Evolutionary conservation across 352 stramenopile species (phyloP), one percentile per base, ranked within the genome.

Genomic region (Peronospora tabacina): DNA sequence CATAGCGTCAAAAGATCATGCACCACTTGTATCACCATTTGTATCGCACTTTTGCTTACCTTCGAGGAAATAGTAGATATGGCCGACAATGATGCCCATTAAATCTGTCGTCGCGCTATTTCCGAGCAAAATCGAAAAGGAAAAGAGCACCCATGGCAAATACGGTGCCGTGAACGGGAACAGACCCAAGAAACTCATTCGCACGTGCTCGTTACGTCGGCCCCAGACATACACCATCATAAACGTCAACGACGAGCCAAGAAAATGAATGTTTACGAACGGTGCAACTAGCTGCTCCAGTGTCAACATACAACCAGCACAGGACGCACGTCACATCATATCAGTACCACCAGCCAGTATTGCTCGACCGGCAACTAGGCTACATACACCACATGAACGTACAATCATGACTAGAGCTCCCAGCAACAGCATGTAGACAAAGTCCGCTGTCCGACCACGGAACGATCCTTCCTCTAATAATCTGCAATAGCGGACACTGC

Each of bases 201-300:
- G 82, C 43, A 98, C 90, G 74, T 98, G 84, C 58, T 95, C 84
- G 54, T 98, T 98, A 29, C 85, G 75, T 51, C 95, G 70, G 26
- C 94, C 94, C 96, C 96, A 99, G 17, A 99, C 72, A 71, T 99
- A 99, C 5, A 98, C 87, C 96, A 99, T 99, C 95, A 99, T 99
- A 63, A 99, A 99, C n/a, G 96, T 98, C 19, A 99, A 74, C 12
- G 95, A 97, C 57, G 87, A 97, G 13, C 96, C 95, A 7, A 99
- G 74, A 69, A 99, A 99, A 52, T 97, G 91, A 32, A 99, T 95
- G 59, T 82, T 94, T 15, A 98, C 79, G 58, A 98, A 98, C 10
- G 95, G 93, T 34, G 96, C 95, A 9, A 98, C 76, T n/a, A 92
- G 64, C 83, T 95, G 22, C 19, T 22, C 19, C 47, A 66, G 33